A percentile compares a stretch with the other conserved stretches of the same genome.
These are phyloP conservation scores for Retiboletus flavoniger DNA, from an alignment of 1,284 basidiomycete genomes.

Conservation along the genomic window DNA sequence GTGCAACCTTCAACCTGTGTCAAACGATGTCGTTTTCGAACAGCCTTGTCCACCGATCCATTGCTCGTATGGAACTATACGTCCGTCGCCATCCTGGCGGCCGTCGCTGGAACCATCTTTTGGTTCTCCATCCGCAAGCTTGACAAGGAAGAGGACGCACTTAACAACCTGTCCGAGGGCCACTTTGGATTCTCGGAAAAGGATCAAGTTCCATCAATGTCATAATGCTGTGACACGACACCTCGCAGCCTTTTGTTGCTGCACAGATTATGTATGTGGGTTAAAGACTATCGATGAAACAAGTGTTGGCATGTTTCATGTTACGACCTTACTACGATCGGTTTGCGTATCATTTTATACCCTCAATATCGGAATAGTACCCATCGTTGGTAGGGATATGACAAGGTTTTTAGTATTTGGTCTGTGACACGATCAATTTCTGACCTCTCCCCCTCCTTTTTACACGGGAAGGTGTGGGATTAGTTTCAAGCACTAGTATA, in stretches of 20 bases:
- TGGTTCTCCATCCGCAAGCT: slow-evolving; percentile 61
- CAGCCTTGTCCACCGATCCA: slow-evolving; percentile 52
- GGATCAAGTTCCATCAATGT: neutral
- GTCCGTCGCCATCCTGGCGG: slow-evolving; percentile 44
- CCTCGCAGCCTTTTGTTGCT: neutral
- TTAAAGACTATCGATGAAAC: neutral
- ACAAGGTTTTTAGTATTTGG: neutral
- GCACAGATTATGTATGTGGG: neutral
- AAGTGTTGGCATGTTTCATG: neutral
- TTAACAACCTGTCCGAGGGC: slow-evolving; percentile 51
- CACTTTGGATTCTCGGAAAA: slow-evolving; percentile 29
- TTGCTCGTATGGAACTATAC: slow-evolving; percentile 57
- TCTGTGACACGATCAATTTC: neutral
- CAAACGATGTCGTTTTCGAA: slow-evolving; percentile 30
- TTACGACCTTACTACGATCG: too few species aligned
- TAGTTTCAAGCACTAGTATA: too few species aligned
- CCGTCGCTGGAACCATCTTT: slow-evolving; percentile 47
- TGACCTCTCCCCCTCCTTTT: too few species aligned
- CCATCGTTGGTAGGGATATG: neutral
- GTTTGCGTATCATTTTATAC: neutral
- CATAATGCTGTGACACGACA: neutral
- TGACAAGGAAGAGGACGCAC: slow-evolving; percentile 60
- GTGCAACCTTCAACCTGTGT: slow-evolving; percentile 34
- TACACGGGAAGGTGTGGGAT: too few species aligned
- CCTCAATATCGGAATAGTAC: neutral